Evolutionary conservation across 78 protist species (phyloP).

Genomic region (Dictyostelium intermedium): DNA sequence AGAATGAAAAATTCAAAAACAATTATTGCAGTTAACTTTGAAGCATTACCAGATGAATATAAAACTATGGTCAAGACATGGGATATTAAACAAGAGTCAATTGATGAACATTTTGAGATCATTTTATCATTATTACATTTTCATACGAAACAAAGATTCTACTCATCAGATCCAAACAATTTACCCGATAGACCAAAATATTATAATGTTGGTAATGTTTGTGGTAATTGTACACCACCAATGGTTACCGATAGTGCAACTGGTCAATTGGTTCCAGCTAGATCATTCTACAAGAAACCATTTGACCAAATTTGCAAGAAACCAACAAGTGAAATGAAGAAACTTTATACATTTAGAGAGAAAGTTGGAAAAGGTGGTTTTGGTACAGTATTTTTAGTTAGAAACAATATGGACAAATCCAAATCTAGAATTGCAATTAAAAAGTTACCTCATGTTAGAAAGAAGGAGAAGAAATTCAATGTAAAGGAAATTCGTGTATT

Average conservation of each 20-base stretch:
- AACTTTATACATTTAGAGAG: constrained; percentile 8
- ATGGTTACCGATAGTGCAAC: not conserved
- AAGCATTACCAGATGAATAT: constrained; percentile 24
- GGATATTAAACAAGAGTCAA: constrained; percentile 29
- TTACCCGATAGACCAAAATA: not conserved
- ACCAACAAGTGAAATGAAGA: constrained; percentile 10
- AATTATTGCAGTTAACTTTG: constrained; percentile 2
- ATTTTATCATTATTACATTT: constrained; percentile 34
- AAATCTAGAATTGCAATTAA: constrained; percentile 50
- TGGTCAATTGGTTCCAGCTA: not conserved
- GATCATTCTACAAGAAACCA: constrained; percentile 20
- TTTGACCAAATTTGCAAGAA: constrained; percentile 26
- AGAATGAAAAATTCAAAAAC: not conserved
- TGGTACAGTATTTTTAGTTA: constrained; percentile 57
- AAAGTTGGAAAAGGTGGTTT: constrained; percentile 79
- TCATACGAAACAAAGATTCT: constrained; percentile 55
- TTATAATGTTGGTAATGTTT: not conserved
- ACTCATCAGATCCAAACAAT: not conserved
- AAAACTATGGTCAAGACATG: constrained; percentile 52
- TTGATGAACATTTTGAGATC: constrained; percentile 37
- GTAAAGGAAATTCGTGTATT: constrained; percentile 38
- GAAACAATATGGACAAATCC: not conserved
- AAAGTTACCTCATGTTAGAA: constrained; percentile 29
- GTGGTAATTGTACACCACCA: not conserved
- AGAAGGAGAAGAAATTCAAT: constrained; percentile 49